phyloP scores from a whole-genome alignment of 805 yeast genomes.

The Metschnikowia proteae region DNA sequence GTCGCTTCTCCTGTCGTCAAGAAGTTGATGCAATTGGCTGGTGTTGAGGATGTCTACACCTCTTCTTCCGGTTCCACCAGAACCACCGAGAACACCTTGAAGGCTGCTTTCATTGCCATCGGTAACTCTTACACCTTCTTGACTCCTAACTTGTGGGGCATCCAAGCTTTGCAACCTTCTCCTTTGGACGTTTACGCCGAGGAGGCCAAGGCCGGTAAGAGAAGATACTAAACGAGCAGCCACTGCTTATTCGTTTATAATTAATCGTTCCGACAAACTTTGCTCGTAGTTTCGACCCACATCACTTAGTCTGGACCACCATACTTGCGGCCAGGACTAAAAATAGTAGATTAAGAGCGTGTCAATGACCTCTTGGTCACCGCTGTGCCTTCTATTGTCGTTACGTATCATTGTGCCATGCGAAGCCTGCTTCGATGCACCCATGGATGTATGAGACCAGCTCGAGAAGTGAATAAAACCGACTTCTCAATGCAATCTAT shows the following conservation, averaged over 20 bases:
- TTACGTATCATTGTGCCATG: not conserved
- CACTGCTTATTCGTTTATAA: not conserved
- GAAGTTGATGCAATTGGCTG: conserved; percentile 98
- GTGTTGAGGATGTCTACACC: conserved; percentile 99
- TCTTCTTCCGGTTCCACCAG: conserved; percentile 98
- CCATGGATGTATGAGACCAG: not conserved
- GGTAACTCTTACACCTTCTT: conserved; percentile 99
- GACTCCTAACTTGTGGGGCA: conserved; percentile 98
- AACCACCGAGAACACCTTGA: conserved; percentile 99
- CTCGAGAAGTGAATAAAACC: not conserved
- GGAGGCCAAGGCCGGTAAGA: conserved; percentile 63
- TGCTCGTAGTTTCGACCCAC: not conserved
- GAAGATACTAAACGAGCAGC: conserved; percentile 56
- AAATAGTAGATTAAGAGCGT: no score
- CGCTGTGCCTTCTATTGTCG: not conserved
- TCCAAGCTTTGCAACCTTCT: conserved; percentile 76
- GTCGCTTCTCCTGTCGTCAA: conserved; percentile 99
- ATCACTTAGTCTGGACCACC: no score
- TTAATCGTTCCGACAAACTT: conserved; percentile 4
- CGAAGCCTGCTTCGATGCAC: conserved; percentile 3
- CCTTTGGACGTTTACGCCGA: conserved; percentile 95
- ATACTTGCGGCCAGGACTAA: no score
- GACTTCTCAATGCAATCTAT: not conserved
- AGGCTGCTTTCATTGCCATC: conserved; percentile 98
- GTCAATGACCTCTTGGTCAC: no score